A percentile compares a stretch with the other conserved stretches of the same genome.
These are phyloP conservation scores for Diplodia seriata DNA, from an alignment of 2,329 filamentous ascomycete species.

Conservation along the genomic window DNA sequence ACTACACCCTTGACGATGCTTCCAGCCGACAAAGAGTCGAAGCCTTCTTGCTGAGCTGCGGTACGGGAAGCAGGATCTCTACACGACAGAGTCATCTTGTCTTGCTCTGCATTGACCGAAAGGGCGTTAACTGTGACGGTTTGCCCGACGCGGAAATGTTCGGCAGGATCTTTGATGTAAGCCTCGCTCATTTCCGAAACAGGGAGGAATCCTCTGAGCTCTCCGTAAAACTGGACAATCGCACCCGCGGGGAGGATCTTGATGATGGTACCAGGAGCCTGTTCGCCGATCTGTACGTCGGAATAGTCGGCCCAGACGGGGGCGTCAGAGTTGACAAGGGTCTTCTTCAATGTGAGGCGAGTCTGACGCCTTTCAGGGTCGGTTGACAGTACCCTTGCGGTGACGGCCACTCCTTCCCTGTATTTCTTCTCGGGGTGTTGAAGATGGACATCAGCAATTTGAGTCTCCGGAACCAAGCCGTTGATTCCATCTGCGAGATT, in stretches of 20 bases:
- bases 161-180: slow-evolving; percentile 84
- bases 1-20: slow-evolving; percentile 77
- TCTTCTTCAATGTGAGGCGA: slow-evolving; percentile 91
- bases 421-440: slow-evolving; percentile 98
- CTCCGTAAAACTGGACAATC: slow-evolving; percentile 89
- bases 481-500: slow-evolving; percentile 85
- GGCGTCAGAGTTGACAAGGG: slow-evolving; percentile 86
- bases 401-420: slow-evolving; percentile 82
- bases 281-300: slow-evolving; percentile 75
- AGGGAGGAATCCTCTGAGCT: slow-evolving; percentile 83
- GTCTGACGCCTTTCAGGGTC: slow-evolving; percentile 78
- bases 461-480: slow-evolving; percentile 86
- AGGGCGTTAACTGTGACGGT: slow-evolving; percentile 91
- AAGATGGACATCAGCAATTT: slow-evolving; percentile 85
- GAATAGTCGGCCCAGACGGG: slow-evolving; percentile 79
- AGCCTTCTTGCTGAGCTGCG: slow-evolving; percentile 74
- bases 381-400: slow-evolving; percentile 82
- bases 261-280: slow-evolving; percentile 85
- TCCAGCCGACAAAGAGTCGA: slow-evolving; percentile 76
- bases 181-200: slow-evolving; percentile 98
- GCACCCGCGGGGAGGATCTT: slow-evolving; percentile 81
- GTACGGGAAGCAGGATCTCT: slow-evolving; percentile 85
- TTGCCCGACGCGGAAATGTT: slow-evolving; percentile 90
- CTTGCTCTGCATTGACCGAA: slow-evolving; percentile 73
- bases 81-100: slow-evolving; percentile 85